Evolutionary conservation across 768 basidiomycete genomes (phyloP).

Genomic region (Pulveroboletus frians): DNA sequence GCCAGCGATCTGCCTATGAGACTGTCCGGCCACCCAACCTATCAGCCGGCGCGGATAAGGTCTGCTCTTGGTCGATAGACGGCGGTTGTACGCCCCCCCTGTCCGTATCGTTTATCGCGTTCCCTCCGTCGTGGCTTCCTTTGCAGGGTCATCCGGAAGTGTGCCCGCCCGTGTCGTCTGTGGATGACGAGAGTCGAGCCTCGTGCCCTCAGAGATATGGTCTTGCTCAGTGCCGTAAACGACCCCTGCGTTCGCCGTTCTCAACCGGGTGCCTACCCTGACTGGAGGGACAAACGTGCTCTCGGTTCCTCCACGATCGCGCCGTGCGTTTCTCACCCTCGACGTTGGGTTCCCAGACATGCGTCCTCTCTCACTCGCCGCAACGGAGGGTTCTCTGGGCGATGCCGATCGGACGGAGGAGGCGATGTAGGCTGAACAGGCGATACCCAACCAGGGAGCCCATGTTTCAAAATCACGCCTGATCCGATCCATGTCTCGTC

Average conservation of each 20-base stretch:
- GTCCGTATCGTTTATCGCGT: neutral
- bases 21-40: neutral
- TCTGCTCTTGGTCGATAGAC: too few species aligned
- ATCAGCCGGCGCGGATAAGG: neutral
- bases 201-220: neutral
- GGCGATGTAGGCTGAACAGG: neutral
- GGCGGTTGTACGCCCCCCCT: neutral
- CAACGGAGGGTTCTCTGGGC: neutral
- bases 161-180: neutral
- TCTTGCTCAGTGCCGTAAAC: neutral
- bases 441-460: neutral
- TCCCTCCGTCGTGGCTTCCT: constrained; percentile 1
- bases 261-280: neutral
- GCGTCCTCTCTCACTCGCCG: neutral
- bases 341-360: constrained; percentile 2
- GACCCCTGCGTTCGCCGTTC: neutral
- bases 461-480: neutral
- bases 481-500: neutral
- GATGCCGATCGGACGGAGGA: neutral
- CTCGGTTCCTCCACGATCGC: neutral
- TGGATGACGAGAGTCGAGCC: constrained; percentile 1
- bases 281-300: neutral
- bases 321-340: neutral
- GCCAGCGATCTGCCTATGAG: too few species aligned
- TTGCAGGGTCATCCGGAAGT: constrained; percentile 3